Conservation (phyloP, 208 protist genomes). For the Crithidia bombi region DNA sequence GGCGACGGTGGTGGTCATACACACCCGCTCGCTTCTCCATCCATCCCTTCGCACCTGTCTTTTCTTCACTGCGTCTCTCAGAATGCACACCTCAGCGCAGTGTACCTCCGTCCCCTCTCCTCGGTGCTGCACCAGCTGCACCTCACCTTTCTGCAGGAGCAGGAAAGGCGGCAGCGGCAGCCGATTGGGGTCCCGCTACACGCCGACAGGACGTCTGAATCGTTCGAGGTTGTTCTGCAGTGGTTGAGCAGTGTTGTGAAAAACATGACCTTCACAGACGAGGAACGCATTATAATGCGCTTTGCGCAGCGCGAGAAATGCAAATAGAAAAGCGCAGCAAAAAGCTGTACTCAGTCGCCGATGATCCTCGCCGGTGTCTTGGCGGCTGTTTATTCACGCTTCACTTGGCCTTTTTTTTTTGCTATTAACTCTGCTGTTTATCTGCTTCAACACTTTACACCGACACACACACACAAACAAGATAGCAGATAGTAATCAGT, state of each 20-base stretch:
- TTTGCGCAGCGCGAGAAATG: neutral
- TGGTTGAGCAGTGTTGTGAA: neutral
- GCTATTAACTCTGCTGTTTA: neutral
- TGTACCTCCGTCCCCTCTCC: neutral
- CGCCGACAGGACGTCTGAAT: neutral
- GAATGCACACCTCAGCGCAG: neutral
- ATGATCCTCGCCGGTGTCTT: too few relatives aligned
- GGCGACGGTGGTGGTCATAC: neutral
- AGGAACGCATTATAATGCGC: neutral
- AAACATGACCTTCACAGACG: neutral
- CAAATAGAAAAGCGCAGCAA: too few relatives aligned
- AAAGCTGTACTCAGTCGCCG: too few relatives aligned
- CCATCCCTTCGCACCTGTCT: neutral
- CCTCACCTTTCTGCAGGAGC: neutral
- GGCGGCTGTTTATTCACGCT: too few relatives aligned
- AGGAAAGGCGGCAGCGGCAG: neutral
- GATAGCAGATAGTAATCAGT: too few relatives aligned
- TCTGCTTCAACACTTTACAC: too few relatives aligned
- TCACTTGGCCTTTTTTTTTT: conserved; percentile 22
- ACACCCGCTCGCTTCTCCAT: neutral
- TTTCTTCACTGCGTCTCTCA: neutral
- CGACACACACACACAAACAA: too few relatives aligned
- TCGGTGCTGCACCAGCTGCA: neutral
- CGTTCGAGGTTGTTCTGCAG: neutral
- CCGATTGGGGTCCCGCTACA: neutral